These are phyloP conservation scores for Nigrospora sphaerica DNA, from an alignment of 2,329 filamentous ascomycete genomes.

Conservation along the genomic window DNA sequence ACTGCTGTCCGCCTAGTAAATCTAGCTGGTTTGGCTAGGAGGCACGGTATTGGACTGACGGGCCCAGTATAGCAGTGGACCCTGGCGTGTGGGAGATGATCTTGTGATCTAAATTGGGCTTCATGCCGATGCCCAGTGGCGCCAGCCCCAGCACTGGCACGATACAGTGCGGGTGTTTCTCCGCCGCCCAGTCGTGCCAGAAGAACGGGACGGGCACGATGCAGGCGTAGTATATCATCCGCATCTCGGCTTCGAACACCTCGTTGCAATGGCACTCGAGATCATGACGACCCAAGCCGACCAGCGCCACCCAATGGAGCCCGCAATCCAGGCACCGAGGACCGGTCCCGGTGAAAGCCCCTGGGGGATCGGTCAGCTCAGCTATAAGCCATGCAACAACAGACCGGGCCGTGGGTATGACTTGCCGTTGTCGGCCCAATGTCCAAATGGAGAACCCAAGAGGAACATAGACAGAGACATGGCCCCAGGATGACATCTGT, in stretches of 20 bases:
- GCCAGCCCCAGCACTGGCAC: constrained; percentile 20
- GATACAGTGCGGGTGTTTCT: constrained; percentile 20
- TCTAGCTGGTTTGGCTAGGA: too few species aligned
- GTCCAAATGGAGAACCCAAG: constrained; percentile 47
- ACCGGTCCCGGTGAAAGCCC: constrained; percentile 9
- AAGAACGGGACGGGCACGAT: constrained; percentile 22
- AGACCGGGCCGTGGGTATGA: neutral
- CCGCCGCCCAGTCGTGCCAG: constrained; percentile 22
- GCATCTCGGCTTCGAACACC: constrained; percentile 20
- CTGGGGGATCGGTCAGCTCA: neutral
- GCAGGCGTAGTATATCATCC: constrained; percentile 16
- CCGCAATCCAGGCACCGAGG: constrained; percentile 35
- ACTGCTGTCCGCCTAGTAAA: too few species aligned
- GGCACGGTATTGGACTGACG: too few species aligned
- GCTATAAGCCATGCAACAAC: too few species aligned
- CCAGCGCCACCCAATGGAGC: constrained; percentile 46
- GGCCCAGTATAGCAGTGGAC: too few species aligned
- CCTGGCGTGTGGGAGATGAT: too few species aligned
- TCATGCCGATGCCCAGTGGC: constrained; percentile 18
- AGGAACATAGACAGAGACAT: constrained; percentile 57
- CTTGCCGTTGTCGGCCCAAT: constrained; percentile 30
- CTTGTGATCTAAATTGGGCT: too few species aligned
- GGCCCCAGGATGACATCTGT: constrained; percentile 32
- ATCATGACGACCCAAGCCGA: constrained; percentile 46
- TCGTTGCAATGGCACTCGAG: constrained; percentile 25